These are phyloP conservation scores for Pseudocercospora fijiensis DNA, from an alignment of 2,329 filamentous ascomycete genomes.

Conservation along the genomic window DNA sequence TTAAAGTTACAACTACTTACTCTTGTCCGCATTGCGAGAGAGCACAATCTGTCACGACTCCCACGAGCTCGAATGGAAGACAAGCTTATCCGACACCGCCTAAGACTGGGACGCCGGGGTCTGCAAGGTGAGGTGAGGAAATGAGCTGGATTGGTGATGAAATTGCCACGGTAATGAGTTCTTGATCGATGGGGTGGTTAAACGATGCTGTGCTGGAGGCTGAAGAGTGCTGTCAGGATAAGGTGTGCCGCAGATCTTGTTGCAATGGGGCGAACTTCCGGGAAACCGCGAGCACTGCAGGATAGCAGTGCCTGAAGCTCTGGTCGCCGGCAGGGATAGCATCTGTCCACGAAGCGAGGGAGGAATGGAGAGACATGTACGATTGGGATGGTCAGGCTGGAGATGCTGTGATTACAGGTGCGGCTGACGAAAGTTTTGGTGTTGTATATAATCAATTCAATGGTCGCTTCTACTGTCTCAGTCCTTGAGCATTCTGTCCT, in stretches of 20 bases:
- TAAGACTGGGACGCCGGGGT: conserved; percentile 25
- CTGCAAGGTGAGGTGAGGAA: conserved; percentile 13
- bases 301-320: neutral
- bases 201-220: neutral
- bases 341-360: neutral
- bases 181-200: neutral
- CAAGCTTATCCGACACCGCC: conserved; percentile 25
- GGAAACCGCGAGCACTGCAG: neutral
- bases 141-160: neutral
- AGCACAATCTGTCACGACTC: conserved; percentile 16
- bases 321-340: neutral
- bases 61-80: conserved; percentile 11
- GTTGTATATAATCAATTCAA: neutral
- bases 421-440: neutral
- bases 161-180: neutral
- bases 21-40: conserved; percentile 29
- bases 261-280: no score
- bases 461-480: neutral
- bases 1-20: conserved; percentile 19
- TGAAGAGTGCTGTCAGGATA: neutral
- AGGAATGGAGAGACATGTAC: neutral
- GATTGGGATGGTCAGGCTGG: neutral
- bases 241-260: neutral
- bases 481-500: no score
- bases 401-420: neutral